Conservation (phyloP, 2,329 filamentous ascomycete genomes). For the Akanthomyces lecanii region DNA sequence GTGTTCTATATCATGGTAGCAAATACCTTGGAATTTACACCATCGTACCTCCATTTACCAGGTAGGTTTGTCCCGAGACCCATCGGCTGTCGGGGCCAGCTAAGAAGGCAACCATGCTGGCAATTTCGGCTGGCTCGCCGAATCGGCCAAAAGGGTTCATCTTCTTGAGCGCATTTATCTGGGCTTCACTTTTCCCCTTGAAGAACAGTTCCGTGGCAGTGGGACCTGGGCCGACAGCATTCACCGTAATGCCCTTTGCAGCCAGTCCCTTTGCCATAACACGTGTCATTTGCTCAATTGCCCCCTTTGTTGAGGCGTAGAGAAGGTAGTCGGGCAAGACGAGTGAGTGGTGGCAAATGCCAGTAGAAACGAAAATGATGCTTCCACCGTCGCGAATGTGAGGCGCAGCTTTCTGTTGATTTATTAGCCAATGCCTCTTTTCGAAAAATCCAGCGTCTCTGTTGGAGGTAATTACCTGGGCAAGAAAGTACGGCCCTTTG, state of each 20-base stretch:
- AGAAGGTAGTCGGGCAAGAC: conserved; percentile 44
- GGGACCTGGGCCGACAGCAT: conserved; percentile 39
- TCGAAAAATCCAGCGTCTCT: background rate
- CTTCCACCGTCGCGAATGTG: conserved; percentile 46
- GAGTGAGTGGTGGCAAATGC: conserved; percentile 31
- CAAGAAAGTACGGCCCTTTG: conserved; percentile 47
- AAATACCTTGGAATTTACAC: background rate
- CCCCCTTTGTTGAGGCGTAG: conserved; percentile 54
- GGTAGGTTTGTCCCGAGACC: conserved; percentile 21
- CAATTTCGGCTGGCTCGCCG: conserved; percentile 22
- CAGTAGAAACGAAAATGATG: conserved; percentile 51
- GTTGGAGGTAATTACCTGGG: background rate
- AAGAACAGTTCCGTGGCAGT: conserved; percentile 54
- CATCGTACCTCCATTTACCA: conserved; percentile 21
- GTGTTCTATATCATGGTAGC: background rate
- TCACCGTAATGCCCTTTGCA: conserved; percentile 45
- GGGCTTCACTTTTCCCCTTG: conserved; percentile 43
- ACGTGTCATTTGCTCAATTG: conserved; percentile 55
- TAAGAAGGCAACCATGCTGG: conserved; percentile 21
- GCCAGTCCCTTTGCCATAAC: conserved; percentile 53
- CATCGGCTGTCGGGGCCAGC: conserved; percentile 21
- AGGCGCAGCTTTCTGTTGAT: conserved; percentile 42
- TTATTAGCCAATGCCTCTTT: background rate
- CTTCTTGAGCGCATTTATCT: conserved; percentile 38
- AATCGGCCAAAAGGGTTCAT: conserved; percentile 22